Conservation (phyloP, 2,329 filamentous ascomycete species). For the Stachybotrys echinatus region DNA sequence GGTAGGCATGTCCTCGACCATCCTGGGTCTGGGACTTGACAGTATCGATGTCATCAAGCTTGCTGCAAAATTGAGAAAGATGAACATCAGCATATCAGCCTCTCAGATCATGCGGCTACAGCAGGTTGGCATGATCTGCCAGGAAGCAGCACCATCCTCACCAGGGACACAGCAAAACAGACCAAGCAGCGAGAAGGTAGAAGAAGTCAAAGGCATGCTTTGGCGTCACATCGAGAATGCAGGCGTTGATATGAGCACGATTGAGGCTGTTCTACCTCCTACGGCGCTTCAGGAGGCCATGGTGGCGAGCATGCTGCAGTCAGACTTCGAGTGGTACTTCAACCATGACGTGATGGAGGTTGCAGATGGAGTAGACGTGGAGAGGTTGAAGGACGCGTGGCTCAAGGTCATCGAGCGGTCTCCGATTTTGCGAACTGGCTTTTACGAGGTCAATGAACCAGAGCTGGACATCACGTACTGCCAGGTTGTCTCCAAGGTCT, state of each 20-base stretch:
- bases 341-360: conserved; percentile 76
- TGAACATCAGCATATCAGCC: conserved; percentile 58
- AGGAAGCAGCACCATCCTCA: not conserved
- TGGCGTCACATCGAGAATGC: conserved; percentile 27
- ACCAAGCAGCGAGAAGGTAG: conserved; percentile 4
- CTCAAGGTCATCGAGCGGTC: conserved; percentile 49
- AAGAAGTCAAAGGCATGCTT: conserved; percentile 25
- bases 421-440: conserved; percentile 71
- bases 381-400: conserved; percentile 58
- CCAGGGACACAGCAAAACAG: not conserved
- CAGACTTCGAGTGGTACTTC: conserved; percentile 72
- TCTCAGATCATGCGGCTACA: conserved; percentile 71
- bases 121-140: conserved; percentile 57
- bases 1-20: conserved; percentile 54
- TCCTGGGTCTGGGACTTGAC: conserved; percentile 82
- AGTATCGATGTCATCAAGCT: conserved; percentile 90
- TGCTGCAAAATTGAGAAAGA: conserved; percentile 62
- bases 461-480: conserved; percentile 44
- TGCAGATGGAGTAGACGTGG: conserved; percentile 44
- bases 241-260: conserved; percentile 26
- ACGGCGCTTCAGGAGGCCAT: conserved; percentile 86
- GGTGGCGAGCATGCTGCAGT: conserved; percentile 74
- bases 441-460: conserved; percentile 60
- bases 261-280: conserved; percentile 63
- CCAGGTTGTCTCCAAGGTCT: conserved; percentile 36